Evolutionary conservation across 768 basidiomycete genomes (phyloP).

Genomic region (Lentinula guzmanii): DNA sequence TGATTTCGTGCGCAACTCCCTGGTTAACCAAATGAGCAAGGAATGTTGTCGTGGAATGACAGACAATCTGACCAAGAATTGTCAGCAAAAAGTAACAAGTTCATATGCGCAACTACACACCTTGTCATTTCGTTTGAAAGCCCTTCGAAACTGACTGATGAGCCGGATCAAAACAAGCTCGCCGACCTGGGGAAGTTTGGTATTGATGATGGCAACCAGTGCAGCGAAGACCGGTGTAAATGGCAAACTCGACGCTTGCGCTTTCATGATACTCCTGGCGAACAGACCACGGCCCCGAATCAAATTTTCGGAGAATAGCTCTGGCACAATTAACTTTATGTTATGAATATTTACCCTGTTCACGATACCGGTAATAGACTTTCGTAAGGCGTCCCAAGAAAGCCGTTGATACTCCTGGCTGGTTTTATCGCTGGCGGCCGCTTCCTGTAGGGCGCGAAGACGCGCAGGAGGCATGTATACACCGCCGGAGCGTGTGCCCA

Average conservation of each 20-base stretch:
- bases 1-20: slow-evolving; percentile 86
- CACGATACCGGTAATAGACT: slow-evolving; percentile 98
- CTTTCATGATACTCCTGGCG: slow-evolving; percentile 94
- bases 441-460: slow-evolving; percentile 82
- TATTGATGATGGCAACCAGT: slow-evolving; percentile 91
- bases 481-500: slow-evolving; percentile 80
- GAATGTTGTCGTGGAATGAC: slow-evolving; percentile 90
- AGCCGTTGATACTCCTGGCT: slow-evolving; percentile 90
- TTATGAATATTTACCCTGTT: slow-evolving; percentile 97
- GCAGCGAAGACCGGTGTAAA: slow-evolving; percentile 97
- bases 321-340: slow-evolving; percentile 90
- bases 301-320: slow-evolving; percentile 90
- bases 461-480: slow-evolving; percentile 97
- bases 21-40: slow-evolving; percentile 92
- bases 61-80: slow-evolving; percentile 62
- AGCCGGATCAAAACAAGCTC: slow-evolving; percentile 86
- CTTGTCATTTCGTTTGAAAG: slow-evolving; percentile 98
- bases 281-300: slow-evolving; percentile 92
- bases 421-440: slow-evolving; percentile 74
- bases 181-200: slow-evolving; percentile 94
- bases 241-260: slow-evolving; percentile 93
- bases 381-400: slow-evolving; percentile 96
- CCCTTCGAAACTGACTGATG: slow-evolving; percentile 90
- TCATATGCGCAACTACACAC: slow-evolving; percentile 34
- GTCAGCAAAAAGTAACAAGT: slow-evolving; percentile 1